These are phyloP conservation scores for Colletotrichum liriopes DNA, from an alignment of 2,329 filamentous ascomycete species.

Conservation along the genomic window DNA sequence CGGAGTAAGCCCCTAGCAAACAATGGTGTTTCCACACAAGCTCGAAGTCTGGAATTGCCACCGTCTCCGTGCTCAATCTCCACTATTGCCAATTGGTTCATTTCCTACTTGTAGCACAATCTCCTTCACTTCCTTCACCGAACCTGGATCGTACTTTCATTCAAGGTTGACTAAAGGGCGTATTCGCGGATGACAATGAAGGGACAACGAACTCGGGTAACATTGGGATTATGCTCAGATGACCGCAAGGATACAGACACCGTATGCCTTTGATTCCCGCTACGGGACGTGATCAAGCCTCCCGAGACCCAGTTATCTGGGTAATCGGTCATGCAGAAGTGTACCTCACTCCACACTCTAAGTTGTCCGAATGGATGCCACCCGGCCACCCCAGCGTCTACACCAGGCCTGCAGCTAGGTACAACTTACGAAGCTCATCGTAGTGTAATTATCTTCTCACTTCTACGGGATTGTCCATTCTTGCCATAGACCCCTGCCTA, in stretches of 20 bases:
- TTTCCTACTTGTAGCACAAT: not conserved
- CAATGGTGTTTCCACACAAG: not conserved
- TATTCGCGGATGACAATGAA: not conserved
- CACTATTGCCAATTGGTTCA: not conserved
- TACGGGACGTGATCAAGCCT: slow-evolving; percentile 9
- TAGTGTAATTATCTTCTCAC: not conserved
- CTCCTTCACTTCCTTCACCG: not conserved
- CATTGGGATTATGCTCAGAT: too few relatives aligned
- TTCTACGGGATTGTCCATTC: not conserved
- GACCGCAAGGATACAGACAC: not conserved
- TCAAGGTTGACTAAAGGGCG: not conserved
- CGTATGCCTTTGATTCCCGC: not conserved
- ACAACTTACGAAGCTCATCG: not conserved
- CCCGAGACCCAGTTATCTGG: slow-evolving; percentile 10
- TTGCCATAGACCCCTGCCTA: too few relatives aligned
- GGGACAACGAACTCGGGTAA: not conserved
- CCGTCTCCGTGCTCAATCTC: not conserved
- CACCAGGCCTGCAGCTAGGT: not conserved
- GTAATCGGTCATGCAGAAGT: not conserved
- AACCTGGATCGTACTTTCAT: not conserved
- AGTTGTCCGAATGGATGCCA: not conserved
- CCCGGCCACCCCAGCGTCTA: not conserved
- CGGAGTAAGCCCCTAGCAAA: not conserved
- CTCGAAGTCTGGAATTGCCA: not conserved
- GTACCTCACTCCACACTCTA: not conserved